Base-by-base conservation (phyloP, 2,329 filamentous ascomycete genomes). In the Leptographium flavum region DNA sequence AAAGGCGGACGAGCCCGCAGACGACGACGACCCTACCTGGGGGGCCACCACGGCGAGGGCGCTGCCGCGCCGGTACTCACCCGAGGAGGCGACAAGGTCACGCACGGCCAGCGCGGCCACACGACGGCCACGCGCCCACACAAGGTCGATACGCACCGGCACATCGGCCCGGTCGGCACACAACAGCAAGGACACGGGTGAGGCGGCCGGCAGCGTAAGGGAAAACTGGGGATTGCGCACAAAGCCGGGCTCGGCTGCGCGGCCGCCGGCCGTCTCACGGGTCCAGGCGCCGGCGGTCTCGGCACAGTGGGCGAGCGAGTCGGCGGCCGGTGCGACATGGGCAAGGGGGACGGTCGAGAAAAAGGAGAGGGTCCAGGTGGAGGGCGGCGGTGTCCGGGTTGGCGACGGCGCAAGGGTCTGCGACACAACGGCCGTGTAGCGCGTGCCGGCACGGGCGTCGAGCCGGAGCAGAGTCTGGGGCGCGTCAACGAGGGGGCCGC, bases 401-500 rank as follows among this genome's bases (percentile, higher is more conserved):
- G n/a, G n/a, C n/a, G n/a, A n/a, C 2, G 84, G 81, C 5, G 96
- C 71, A 32, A 82, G 80, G 55, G 93, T 81, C 54, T 93, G 83
- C 15, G 63, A 28, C 54, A 60, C 45, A 55, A 84, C 81, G 9
- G 84, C 66, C 1, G 71, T 75, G 52, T 74, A 73, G 1, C 60
- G 53, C 7, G 58, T 59, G 37, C 59, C 60, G 5, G 62, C 60
- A 21, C 60, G 60, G 4, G 66, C 70, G 25, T 84, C 74, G 49
- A 94, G 72, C 47, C 83, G 80, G 38, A 93, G 76, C 8, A 98
- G 74, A 1, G 85, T 94, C 60, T 96, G 93, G 2, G 87, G 87
- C 3, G 88, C 93, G 61, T 95, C 90, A 30, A 96, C 87, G 50
- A 86, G 94, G n/a, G 86, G 84, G 0, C 83, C 83, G 31, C 82